phyloP scores from a whole-genome alignment of 352 stramenopile species.

The Pythium grandisporangium region DNA sequence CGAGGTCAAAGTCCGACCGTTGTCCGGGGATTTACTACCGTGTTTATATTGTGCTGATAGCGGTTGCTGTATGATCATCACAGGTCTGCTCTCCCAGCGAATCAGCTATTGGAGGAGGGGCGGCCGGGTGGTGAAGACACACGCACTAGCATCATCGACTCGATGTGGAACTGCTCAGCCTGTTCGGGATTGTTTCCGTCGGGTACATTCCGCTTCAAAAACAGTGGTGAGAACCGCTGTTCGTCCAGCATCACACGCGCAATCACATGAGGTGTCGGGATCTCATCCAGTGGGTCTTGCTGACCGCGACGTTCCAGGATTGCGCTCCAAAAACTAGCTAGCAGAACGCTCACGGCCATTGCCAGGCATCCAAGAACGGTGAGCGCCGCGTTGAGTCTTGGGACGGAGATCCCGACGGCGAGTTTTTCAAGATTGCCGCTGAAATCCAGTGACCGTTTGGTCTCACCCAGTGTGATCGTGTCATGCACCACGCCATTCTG shows the following conservation, averaged over 20 bases:
- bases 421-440: constrained; percentile 1
- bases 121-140: no score
- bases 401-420: background rate
- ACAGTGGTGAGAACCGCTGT: background rate
- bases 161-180: constrained; percentile 11
- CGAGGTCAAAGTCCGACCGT: no score
- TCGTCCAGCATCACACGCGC: background rate
- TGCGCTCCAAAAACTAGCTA: background rate
- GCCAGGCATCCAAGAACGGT: constrained; percentile 1
- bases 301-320: background rate
- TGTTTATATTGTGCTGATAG: no score
- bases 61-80: no score
- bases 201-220: constrained; percentile 1
- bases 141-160: no score
- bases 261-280: background rate
- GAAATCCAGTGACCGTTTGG: background rate
- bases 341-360: background rate
- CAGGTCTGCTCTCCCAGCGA: no score
- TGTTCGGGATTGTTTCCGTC: no score
- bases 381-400: background rate
- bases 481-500: constrained; percentile 3
- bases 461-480: background rate
- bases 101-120: no score
- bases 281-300: background rate
- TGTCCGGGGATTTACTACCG: no score